Base-by-base conservation (phyloP, 495 filamentous ascomycete species). In the Aspergillus sclerotiicarbonarius region DNA sequence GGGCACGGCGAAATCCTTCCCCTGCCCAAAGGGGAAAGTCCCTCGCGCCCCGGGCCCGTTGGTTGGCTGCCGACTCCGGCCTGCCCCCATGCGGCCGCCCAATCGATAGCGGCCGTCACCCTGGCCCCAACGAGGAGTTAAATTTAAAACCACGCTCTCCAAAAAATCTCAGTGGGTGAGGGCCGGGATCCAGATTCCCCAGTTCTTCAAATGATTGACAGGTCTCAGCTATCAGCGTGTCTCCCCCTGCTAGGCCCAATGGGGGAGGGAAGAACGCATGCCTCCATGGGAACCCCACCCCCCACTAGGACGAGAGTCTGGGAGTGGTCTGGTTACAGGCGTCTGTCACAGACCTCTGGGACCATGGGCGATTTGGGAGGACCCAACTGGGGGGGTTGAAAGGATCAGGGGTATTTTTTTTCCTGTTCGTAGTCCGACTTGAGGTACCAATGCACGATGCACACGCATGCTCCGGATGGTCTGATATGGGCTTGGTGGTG, bases 341-440 rank as follows among this genome's bases (percentile, higher is more conserved):
- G 29, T 54, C 32, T 59, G 59, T 65, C 56, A 62, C 59, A 62
- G 57, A 53, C 56, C 46, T 55, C 43, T 48, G 55, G 60, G 56
- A 53, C 60, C 60, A 62, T 58, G 57, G 60, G 45, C 45, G 47
- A 41, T 50, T 61, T 43, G 59, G 35, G 39, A 49, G 45, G 43
- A 50, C 51, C 61, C 54, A 55, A n/a, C 44, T 53, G 54, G 56
- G 35, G 56, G 41, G 45, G 21, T n/a, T 29, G 45, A 45, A 57
- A 49, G 59, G 52, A 44, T 59, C 45, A 56, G 56, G 56, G 56
- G 59, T 53, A 31, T 41, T n/a, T 41, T 12, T n/a, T 41, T 35
- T 35, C 33, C 33, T 35, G 13, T 13, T 7, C 33, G 25, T 5
- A 25, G 25, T 5, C 25, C 25, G 5, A 25, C 25, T n/a, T n/a